phyloP scores from a whole-genome alignment of 495 filamentous ascomycete genomes.

The Melanomma pulvis-pyrius region DNA sequence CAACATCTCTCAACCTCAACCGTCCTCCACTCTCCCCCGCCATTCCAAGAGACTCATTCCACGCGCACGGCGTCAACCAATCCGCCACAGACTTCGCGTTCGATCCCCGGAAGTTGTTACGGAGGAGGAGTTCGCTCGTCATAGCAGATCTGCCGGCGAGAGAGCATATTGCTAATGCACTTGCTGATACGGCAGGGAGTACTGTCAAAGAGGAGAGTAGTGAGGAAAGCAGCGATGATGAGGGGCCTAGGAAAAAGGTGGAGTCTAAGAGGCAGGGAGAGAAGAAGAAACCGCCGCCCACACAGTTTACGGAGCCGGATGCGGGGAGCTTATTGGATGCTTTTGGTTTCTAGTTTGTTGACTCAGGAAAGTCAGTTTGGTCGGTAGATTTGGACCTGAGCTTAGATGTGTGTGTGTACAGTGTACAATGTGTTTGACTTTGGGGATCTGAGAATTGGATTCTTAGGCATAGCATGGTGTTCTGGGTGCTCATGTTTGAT shows the following conservation, averaged over 20 bases:
- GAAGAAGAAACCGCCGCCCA: constrained; percentile 65
- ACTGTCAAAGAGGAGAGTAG: constrained; percentile 34
- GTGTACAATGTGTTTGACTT: not conserved
- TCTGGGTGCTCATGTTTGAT: too few species aligned
- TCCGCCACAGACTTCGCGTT: constrained; percentile 42
- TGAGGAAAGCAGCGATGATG: constrained; percentile 37
- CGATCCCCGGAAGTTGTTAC: constrained; percentile 69
- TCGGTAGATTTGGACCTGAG: not conserved
- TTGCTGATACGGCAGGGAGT: constrained; percentile 10
- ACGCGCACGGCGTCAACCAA: constrained; percentile 13
- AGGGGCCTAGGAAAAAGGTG: constrained; percentile 27
- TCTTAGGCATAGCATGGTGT: too few species aligned
- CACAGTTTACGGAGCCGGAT: constrained; percentile 88
- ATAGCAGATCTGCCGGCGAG: constrained; percentile 72
- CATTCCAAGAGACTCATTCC: constrained; percentile 24
- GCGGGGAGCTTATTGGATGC: constrained; percentile 60
- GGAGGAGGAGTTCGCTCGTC: constrained; percentile 74
- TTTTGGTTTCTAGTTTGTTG: constrained; percentile 46
- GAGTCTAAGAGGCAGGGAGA: constrained; percentile 38
- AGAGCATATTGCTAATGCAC: constrained; percentile 14
- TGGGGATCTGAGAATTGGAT: too few species aligned
- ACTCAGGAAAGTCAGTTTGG: not conserved
- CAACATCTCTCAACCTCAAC: constrained; percentile 46
- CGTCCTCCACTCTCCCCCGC: constrained; percentile 42
- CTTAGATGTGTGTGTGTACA: not conserved